Evolutionary conservation across 225 moss, liverwort and hornwort genomes (phyloP), one percentile per base, ranked within the genome.

Genomic region (Antitrichia curtipendula): DNA sequence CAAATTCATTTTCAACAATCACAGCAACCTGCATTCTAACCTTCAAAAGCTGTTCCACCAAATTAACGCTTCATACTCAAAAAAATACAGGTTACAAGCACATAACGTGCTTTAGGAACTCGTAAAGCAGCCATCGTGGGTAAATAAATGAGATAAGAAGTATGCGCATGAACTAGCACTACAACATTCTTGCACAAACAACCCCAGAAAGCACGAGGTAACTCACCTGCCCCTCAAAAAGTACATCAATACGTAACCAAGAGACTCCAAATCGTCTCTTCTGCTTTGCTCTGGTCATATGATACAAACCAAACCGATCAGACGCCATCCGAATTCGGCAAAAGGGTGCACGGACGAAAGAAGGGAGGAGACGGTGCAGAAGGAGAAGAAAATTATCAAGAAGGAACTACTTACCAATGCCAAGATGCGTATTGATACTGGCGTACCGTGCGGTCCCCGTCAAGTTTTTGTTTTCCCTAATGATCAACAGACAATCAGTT

Each of bases 141-240:
- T 43, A 3, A 50, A 52, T 40, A 19, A 29, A 50, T 21, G 59
- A n/a, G 2, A 52, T 40, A 13, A 22, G 25, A 75, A 20, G 27
- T 34, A 36, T 4, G 14, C 28, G 36, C 79, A 29, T 10, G 29
- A 56, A 7, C 47, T 11, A 32, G 2, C 65, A 7, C 15, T 29
- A 15, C 7, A 56, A n/a, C 8, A 38, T 54, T 22, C 13, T 75
- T 60, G 9, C 59, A 54, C 10, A 62, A 86, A 24, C 5, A 41
- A 66, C 19, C 82, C 32, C 14, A 68, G 3, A 11, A 31, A 78
- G 63, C 8, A 83, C n/a, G 16, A 50, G 12, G 40, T 15, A 81
- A 90, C 94, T 88, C 85, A 98, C 98, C 98, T 98, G 91, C 98
- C 98, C 91, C 96, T 95, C 56, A 98, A 92, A 88, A 98, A 98